Percentiles rank a stretch among this genome's conserved stretches.
Evolutionary conservation across 148 eudicot genomes (phyloP).

Genomic region (Vaccinium corymbosum): DNA sequence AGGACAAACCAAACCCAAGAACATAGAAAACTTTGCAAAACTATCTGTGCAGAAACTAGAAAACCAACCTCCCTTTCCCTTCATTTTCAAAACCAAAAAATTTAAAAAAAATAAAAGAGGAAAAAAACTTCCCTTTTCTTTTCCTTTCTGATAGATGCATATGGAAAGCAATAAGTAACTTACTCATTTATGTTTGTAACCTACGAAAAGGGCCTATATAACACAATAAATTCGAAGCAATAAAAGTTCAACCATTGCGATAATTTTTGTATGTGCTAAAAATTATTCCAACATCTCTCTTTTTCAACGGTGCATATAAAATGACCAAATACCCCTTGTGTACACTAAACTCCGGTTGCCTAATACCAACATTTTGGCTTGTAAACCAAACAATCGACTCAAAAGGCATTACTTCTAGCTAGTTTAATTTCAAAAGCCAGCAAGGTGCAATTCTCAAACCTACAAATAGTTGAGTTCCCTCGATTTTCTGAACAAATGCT

Average conservation of each 20-base stretch:
- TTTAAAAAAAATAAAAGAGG: no score
- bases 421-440: not conserved
- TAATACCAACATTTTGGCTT: not conserved
- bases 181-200: not conserved
- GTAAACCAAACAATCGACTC: not conserved
- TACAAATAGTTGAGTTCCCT: no score
- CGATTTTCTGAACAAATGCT: not conserved
- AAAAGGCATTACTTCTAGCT: not conserved
- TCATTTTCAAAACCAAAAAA: no score
- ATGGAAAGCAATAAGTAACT: not conserved
- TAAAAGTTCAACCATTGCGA: no score
- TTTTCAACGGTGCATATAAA: no score
- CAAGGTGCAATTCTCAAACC: not conserved
- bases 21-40: not conserved
- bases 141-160: no score
- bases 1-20: not conserved
- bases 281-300: no score
- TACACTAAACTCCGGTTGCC: not conserved
- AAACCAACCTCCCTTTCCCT: not conserved
- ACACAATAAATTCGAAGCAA: no score
- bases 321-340: no score
- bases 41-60: no score
- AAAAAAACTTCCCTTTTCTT: no score
- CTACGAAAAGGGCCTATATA: not conserved
- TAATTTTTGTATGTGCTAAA: no score